A percentile compares a stretch with the other conserved stretches of the same genome.
phyloP scores from a whole-genome alignment of 2,329 filamentous ascomycete genomes.

The Aspergillaceae sp. region DNA sequence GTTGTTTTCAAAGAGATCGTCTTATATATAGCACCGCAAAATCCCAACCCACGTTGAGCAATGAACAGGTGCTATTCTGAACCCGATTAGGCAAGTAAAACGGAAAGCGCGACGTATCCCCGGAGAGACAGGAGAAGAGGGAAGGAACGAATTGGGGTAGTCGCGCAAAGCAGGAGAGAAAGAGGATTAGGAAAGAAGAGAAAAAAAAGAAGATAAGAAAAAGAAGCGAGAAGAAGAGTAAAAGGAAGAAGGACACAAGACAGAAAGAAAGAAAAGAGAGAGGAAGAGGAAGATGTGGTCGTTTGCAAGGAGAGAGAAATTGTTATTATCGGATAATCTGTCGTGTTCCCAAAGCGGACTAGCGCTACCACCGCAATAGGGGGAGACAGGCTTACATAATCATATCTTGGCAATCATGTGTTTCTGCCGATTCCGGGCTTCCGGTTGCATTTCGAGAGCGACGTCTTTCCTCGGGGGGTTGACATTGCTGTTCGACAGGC shows the following conservation, averaged over 20 bases:
- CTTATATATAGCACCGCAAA: neutral
- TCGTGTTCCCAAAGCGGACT: constrained; percentile 16
- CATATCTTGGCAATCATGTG: constrained; percentile 8
- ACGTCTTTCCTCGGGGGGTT: neutral
- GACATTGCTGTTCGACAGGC: neutral
- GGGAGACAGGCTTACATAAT: constrained; percentile 4
- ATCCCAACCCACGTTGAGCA: neutral
- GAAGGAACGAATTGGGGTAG: constrained; percentile 51
- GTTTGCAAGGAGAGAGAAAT: neutral
- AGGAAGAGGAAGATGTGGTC: constrained; percentile 7
- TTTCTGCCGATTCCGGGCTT: constrained; percentile 2
- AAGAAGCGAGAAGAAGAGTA: constrained; percentile 22
- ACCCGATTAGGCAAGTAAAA: neutral
- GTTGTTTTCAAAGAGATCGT: too few species aligned
- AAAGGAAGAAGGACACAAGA: constrained; percentile 9
- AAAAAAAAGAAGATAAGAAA: constrained; percentile 64
- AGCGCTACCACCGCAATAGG: constrained; percentile 21
- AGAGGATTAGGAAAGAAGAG: constrained; percentile 15
- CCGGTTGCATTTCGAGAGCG: constrained; percentile 1
- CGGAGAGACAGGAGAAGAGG: constrained; percentile 15
- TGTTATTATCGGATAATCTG: neutral
- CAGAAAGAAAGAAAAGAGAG: constrained; percentile 22
- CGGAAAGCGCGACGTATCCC: constrained; percentile 6
- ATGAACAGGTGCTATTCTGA: neutral
- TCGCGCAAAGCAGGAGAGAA: neutral